A percentile compares a stretch with the other conserved stretches of the same genome.
Conservation (phyloP, 352 stramenopile species). For the Phytophthora tubulina region DNA sequence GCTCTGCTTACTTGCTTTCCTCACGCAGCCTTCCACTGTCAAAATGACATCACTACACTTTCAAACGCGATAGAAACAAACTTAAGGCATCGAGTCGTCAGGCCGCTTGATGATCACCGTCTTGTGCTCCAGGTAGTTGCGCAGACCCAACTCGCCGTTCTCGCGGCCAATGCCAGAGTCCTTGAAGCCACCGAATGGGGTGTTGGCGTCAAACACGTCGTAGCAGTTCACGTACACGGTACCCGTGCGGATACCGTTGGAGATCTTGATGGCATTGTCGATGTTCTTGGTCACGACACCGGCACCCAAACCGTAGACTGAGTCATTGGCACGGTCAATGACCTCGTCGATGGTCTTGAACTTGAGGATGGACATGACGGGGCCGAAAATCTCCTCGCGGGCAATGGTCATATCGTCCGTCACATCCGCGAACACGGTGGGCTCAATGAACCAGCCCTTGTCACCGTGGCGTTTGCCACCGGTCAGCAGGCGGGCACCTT, state of each 20-base stretch:
- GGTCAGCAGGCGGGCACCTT: conserved; percentile 86
- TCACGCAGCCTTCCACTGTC: neutral
- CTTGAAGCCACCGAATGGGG: conserved; percentile 91
- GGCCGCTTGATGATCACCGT: conserved; percentile 78
- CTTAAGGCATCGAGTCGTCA: conserved; percentile 49
- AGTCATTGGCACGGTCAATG: conserved; percentile 88
- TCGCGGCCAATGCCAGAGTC: conserved; percentile 88
- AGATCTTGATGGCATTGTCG: conserved; percentile 88
- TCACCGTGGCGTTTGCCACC: conserved; percentile 80
- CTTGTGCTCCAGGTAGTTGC: conserved; percentile 85
- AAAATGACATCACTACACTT: conserved; percentile 28
- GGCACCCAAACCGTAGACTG: conserved; percentile 87
- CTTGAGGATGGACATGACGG: conserved; percentile 90
- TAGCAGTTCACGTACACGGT: conserved; percentile 97
- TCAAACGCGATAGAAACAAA: conserved; percentile 19
- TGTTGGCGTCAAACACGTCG: conserved; percentile 86
- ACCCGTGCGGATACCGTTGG: conserved; percentile 88
- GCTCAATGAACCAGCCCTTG: conserved; percentile 92
- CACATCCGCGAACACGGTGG: conserved; percentile 92
- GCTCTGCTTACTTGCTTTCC: conserved; percentile 11
- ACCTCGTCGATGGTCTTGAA: conserved; percentile 93
- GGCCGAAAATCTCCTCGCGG: conserved; percentile 94
- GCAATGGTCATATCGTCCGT: conserved; percentile 90
- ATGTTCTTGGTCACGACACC: conserved; percentile 92
- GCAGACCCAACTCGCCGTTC: conserved; percentile 74